phyloP scores from a whole-genome alignment of 495 filamentous ascomycete species.

The Neurospora sp. region DNA sequence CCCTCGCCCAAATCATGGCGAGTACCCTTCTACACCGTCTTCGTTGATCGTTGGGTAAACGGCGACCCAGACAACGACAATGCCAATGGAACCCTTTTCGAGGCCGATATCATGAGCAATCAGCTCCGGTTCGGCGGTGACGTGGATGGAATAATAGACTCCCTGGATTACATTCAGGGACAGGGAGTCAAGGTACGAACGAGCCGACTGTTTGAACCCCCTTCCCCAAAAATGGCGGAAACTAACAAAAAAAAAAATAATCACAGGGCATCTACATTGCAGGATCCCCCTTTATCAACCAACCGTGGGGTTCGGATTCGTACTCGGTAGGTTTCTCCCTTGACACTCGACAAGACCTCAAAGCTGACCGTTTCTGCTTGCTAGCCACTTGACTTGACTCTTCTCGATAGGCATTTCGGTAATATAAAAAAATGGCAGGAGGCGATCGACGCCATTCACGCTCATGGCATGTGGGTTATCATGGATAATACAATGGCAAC shows the following conservation, averaged over 20 bases:
- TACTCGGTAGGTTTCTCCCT: constrained; percentile 33
- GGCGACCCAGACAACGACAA: constrained; percentile 66
- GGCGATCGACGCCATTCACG: constrained; percentile 55
- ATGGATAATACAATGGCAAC: constrained; percentile 65
- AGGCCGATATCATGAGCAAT: constrained; percentile 57
- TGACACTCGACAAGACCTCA: background rate
- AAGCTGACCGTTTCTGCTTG: background rate
- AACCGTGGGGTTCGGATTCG: constrained; percentile 59
- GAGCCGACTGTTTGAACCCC: background rate
- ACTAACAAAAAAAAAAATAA: constrained; percentile 19
- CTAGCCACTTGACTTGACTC: constrained; percentile 56
- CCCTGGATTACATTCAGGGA: constrained; percentile 63
- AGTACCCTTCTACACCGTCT: constrained; percentile 61
- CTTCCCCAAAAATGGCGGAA: background rate
- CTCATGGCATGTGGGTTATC: constrained; percentile 59
- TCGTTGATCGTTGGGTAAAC: constrained; percentile 62
- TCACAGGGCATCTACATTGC: constrained; percentile 54
- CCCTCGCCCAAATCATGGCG: constrained; percentile 60
- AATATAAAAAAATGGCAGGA: constrained; percentile 53
- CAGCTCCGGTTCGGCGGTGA: constrained; percentile 72
- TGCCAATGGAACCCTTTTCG: constrained; percentile 56
- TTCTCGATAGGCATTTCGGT: constrained; percentile 62
- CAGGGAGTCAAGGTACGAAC: constrained; percentile 53
- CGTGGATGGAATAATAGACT: constrained; percentile 51
- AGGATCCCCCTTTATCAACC: constrained; percentile 59